phyloP scores from a whole-genome alignment of 805 yeast species.

The Candida silvicultrix region DNA sequence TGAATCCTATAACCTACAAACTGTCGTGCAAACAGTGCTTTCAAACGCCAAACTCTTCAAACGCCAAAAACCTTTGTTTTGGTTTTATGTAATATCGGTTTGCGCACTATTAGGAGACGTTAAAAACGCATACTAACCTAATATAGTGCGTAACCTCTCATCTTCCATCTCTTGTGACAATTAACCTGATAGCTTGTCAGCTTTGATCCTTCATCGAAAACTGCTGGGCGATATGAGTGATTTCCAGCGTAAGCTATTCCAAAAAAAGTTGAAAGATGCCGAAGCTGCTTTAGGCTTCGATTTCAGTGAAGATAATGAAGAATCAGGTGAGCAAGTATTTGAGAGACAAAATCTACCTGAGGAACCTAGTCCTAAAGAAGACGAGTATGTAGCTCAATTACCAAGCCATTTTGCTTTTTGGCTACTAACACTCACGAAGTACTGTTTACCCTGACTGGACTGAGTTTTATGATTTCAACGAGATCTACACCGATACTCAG shows the following conservation, averaged over 20 bases:
- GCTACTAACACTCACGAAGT: neutral
- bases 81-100: too few species aligned
- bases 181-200: too few species aligned
- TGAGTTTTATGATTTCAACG: constrained; percentile 28
- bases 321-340: neutral
- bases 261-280: constrained; percentile 6
- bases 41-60: neutral
- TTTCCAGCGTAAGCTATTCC: constrained; percentile 8
- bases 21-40: neutral
- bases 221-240: constrained; percentile 10
- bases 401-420: too few species aligned
- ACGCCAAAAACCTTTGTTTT: neutral
- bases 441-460: constrained; percentile 19
- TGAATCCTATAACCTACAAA: neutral
- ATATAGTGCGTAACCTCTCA: too few species aligned
- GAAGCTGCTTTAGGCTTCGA: constrained; percentile 3
- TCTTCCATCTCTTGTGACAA: too few species aligned
- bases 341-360: neutral
- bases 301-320: constrained; percentile 1
- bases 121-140: too few species aligned
- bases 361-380: neutral
- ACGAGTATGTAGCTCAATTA: neutral
- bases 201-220: too few species aligned
- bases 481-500: constrained; percentile 9
- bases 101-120: too few species aligned